Percentiles rank a stretch among this genome's conserved stretches.
Conservation (phyloP, 2,329 filamentous ascomycete genomes). For the Paracorniculantispora psalliotae region DNA sequence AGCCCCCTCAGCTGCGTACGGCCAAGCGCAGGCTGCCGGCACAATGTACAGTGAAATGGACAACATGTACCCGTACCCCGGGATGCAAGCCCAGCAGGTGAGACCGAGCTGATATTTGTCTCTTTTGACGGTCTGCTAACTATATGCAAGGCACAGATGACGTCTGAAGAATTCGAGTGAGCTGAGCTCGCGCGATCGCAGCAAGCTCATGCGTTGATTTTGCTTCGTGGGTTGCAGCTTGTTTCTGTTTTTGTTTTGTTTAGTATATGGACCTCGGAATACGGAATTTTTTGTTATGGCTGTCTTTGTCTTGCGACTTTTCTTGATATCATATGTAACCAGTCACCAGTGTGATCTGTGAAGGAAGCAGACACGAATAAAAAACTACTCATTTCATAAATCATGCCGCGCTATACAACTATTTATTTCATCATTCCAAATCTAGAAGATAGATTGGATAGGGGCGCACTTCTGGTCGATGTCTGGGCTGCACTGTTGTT, state of each 20-base stretch:
- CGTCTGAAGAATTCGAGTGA: conserved; percentile 43
- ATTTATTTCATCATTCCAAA: conserved; percentile 62
- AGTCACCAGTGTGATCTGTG: background rate
- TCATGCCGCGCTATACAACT: conserved; percentile 19
- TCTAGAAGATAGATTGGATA: conserved; percentile 68
- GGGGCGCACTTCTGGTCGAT: conserved; percentile 56
- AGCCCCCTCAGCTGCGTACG: conserved; percentile 66
- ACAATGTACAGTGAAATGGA: conserved; percentile 75
- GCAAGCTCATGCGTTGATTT: background rate
- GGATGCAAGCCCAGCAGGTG: conserved; percentile 81
- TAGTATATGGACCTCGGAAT: background rate
- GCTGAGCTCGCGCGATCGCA: background rate
- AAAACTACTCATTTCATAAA: conserved; percentile 13
- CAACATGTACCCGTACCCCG: conserved; percentile 78
- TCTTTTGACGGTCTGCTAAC: conserved; percentile 15
- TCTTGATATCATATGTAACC: background rate
- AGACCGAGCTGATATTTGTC: conserved; percentile 21
- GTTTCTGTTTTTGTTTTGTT: background rate
- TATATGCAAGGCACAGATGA: conserved; percentile 35
- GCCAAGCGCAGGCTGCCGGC: conserved; percentile 63
- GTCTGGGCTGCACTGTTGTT: conserved; percentile 55
- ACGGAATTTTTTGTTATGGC: background rate
- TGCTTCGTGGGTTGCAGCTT: background rate
- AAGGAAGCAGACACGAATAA: background rate
- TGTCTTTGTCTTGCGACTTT: background rate